phyloP scores from a whole-genome alignment of 768 basidiomycete genomes.

The Phaffia tasmanica region DNA sequence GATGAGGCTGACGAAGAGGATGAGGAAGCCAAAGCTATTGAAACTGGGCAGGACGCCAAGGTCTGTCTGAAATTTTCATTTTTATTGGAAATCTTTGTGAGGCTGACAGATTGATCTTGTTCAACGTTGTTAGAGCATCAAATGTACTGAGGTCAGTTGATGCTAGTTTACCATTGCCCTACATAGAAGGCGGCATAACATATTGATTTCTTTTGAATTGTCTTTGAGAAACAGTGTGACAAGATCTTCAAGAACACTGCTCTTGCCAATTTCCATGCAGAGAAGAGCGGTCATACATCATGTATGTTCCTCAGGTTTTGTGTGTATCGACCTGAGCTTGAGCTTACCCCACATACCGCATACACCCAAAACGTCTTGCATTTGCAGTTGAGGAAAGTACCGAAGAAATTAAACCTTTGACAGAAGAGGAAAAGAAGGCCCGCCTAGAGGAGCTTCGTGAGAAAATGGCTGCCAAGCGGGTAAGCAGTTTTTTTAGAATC shows the following conservation, averaged over 20 bases:
- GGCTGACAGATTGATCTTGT: not conserved
- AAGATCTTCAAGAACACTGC: conserved; percentile 79
- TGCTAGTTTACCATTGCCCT: not conserved
- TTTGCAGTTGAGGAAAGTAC: not conserved
- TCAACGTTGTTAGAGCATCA: conserved; percentile 26
- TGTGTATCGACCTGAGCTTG: not conserved
- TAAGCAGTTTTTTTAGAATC: not conserved
- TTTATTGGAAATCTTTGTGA: conserved; percentile 24
- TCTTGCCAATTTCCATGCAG: conserved; percentile 82
- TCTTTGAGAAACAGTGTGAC: conserved; percentile 52
- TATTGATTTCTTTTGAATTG: not conserved
- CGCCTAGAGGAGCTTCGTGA: conserved; percentile 65
- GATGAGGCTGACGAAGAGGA: conserved; percentile 50
- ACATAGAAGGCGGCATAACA: not conserved
- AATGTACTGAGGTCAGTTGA: conserved; percentile 29
- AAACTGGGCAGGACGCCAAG: conserved; percentile 38
- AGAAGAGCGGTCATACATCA: conserved; percentile 87
- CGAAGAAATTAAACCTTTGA: conserved; percentile 73
- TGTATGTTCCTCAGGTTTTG: not conserved
- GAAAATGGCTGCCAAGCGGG: conserved; percentile 65
- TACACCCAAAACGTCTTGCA: not conserved
- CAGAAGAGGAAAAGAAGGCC: conserved; percentile 77
- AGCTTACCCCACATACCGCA: conserved; percentile 1
- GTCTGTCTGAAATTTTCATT: conserved; percentile 20
- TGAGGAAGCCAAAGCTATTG: conserved; percentile 43